Evolutionary conservation across 768 basidiomycete species (phyloP).

Genomic region (Mrakia gelida): DNA sequence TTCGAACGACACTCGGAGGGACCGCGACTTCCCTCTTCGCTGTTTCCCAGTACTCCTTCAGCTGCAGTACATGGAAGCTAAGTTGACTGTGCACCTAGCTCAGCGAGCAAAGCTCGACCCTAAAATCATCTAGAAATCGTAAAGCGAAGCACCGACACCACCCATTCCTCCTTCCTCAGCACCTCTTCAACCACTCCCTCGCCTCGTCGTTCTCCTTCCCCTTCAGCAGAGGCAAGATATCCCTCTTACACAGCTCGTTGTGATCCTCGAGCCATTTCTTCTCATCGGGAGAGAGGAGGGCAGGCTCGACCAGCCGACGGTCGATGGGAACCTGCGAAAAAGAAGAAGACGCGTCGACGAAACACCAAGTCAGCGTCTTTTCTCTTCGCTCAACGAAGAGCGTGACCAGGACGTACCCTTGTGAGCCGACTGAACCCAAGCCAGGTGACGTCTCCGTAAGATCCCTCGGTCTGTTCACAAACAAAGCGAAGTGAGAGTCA

Average conservation of each 20-base stretch:
- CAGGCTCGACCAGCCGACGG: constrained; percentile 78
- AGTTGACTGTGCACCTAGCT: too few relatives aligned
- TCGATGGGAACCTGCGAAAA: constrained; percentile 77
- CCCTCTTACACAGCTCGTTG: constrained; percentile 66
- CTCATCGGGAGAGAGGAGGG: constrained; percentile 79
- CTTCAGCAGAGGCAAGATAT: constrained; percentile 57
- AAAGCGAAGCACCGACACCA: too few relatives aligned
- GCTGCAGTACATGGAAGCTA: too few relatives aligned
- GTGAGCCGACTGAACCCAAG: constrained; percentile 88
- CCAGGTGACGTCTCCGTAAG: constrained; percentile 72
- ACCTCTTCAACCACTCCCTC: constrained; percentile 61
- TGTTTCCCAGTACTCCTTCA: too few relatives aligned
- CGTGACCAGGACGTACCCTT: constrained; percentile 34
- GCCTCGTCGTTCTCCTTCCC: constrained; percentile 71
- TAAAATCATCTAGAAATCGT: too few relatives aligned
- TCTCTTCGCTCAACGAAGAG: not conserved
- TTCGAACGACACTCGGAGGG: too few relatives aligned
- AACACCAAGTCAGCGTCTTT: not conserved
- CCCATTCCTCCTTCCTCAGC: not conserved
- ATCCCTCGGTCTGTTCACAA: constrained; percentile 60
- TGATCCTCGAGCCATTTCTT: constrained; percentile 83
- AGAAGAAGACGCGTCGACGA: not conserved
- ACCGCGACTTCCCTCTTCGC: too few relatives aligned
- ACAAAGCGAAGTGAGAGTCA: constrained; percentile 20
- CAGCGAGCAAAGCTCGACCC: too few relatives aligned